Conservation (phyloP, 225 moss, liverwort and hornwort species). For the Sphagnum tenellum region DNA sequence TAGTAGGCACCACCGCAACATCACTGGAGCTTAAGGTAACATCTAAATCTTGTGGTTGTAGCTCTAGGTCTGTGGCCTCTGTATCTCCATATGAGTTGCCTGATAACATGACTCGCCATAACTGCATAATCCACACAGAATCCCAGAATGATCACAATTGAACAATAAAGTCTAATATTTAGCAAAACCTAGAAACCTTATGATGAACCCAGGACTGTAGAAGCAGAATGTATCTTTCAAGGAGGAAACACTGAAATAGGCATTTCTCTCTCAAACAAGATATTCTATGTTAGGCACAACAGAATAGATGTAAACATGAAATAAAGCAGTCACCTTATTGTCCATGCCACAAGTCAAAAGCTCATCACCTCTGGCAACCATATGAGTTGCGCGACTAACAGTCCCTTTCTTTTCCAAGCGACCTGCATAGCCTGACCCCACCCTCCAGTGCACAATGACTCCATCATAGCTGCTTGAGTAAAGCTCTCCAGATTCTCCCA, state of each 20-base stretch:
- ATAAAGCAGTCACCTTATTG: slow-evolving; percentile 44
- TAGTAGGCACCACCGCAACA: slow-evolving; percentile 50
- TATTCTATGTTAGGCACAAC: no score
- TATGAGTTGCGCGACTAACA: slow-evolving; percentile 37
- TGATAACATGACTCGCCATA: slow-evolving; percentile 31
- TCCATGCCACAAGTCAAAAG: slow-evolving; percentile 69
- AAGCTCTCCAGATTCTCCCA: slow-evolving; percentile 33
- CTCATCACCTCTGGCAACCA: slow-evolving; percentile 38
- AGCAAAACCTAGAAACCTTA: no score
- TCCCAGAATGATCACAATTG: no score
- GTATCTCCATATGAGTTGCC: slow-evolving; percentile 23
- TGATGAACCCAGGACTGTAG: no score
- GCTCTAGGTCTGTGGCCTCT: slow-evolving; percentile 36
- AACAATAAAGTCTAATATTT: no score
- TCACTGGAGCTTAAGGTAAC: slow-evolving; percentile 34
- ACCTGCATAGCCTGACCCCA: slow-evolving; percentile 62
- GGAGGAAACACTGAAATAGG: no score
- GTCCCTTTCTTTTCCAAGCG: slow-evolving; percentile 59
- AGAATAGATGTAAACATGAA: neutral
- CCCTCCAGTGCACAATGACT: slow-evolving; percentile 63
- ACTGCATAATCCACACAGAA: slow-evolving; percentile 17
- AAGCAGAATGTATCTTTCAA: no score
- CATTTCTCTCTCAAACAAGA: no score
- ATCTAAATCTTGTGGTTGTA: slow-evolving; percentile 57
- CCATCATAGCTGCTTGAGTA: slow-evolving; percentile 90